Conservation (phyloP, 1,139 yeast genomes). For the Debaryomyces psychrophilus region DNA sequence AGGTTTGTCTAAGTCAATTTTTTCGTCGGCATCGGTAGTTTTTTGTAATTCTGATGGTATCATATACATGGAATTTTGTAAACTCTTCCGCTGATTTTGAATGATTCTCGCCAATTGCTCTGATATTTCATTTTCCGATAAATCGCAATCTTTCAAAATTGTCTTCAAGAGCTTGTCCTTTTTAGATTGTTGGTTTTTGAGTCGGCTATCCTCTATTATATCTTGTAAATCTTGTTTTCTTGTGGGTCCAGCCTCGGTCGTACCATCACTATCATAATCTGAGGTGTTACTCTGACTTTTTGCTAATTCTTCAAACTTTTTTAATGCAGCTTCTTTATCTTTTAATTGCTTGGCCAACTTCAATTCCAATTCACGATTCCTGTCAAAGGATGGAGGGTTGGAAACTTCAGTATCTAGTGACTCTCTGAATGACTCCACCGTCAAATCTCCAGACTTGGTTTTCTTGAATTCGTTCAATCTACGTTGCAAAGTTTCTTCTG, state of each 20-base stretch:
- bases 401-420: constrained; percentile 48
- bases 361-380: constrained; percentile 43
- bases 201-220: constrained; percentile 9
- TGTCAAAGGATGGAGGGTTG: constrained; percentile 81
- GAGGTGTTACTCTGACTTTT: constrained; percentile 13
- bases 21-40: constrained; percentile 23
- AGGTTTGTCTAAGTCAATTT: constrained; percentile 50
- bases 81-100: constrained; percentile 25
- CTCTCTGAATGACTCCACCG: constrained; percentile 72
- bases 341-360: constrained; percentile 29
- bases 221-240: constrained; percentile 6
- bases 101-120: constrained; percentile 27
- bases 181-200: constrained; percentile 20
- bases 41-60: constrained; percentile 26
- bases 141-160: constrained; percentile 29
- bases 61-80: constrained; percentile 24
- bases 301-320: constrained; percentile 23
- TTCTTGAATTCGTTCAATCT: constrained; percentile 84
- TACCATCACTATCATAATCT: constrained; percentile 11
- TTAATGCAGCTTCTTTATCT: constrained; percentile 36
- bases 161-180: constrained; percentile 23
- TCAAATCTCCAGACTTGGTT: constrained; percentile 73
- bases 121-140: constrained; percentile 21
- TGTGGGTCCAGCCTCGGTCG: background rate
- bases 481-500: constrained; percentile 88